These are phyloP conservation scores for Heliamphora exappendiculata DNA, from an alignment of 148 eudicot species.

Conservation along the genomic window DNA sequence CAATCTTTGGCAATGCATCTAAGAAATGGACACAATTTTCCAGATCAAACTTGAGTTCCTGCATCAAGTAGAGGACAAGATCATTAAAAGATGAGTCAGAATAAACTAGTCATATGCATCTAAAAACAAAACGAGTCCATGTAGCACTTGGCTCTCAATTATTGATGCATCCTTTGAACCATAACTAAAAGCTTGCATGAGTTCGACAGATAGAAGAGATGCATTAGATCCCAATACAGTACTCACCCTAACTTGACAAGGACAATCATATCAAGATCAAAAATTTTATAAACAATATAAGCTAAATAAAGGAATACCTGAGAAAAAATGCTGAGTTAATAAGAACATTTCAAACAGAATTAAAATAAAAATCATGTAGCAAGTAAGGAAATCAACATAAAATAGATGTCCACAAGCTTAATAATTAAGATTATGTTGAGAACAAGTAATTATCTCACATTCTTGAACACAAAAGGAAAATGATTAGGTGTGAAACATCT, in stretches of 20 bases:
- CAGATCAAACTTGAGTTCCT: conserved; percentile 74
- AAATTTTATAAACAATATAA: neutral
- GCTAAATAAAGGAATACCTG: neutral
- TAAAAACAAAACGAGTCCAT: conserved; percentile 1
- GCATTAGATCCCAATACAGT: conserved; percentile 72
- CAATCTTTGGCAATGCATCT: conserved; percentile 56
- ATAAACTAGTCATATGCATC: neutral
- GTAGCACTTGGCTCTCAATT: conserved; percentile 64
- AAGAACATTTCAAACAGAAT: neutral
- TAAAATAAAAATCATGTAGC: neutral
- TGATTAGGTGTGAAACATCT: conserved; percentile 40
- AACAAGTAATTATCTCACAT: too few relatives aligned
- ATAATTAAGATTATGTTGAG: too few relatives aligned
- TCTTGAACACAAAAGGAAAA: neutral
- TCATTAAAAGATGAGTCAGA: conserved; percentile 7
- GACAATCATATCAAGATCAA: neutral
- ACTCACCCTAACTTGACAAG: conserved; percentile 60
- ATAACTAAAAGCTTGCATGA: conserved; percentile 54
- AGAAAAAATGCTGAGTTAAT: neutral
- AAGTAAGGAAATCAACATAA: neutral
- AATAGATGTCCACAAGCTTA: neutral
- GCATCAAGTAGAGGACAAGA: conserved; percentile 9
- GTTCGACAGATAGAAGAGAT: conserved; percentile 63
- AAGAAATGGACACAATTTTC: conserved; percentile 50
- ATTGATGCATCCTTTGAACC: conserved; percentile 61